Evolutionary conservation across 2,329 filamentous ascomycete genomes (phyloP).

Genomic region (Amauroascus niger): DNA sequence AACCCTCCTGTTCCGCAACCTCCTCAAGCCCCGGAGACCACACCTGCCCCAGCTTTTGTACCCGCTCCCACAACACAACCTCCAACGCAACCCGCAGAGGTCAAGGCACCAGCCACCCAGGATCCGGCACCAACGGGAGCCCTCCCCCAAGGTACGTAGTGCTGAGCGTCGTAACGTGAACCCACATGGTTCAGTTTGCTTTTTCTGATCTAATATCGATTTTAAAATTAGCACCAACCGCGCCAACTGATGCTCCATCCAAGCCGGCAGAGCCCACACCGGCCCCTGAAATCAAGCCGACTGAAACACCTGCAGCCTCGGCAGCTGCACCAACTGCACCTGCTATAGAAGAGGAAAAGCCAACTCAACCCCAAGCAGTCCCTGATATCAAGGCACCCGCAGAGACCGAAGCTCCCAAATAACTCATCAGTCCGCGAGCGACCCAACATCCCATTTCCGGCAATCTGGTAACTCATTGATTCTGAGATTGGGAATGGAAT

Average conservation of each 20-base stretch:
- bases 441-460: background rate
- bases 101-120: background rate
- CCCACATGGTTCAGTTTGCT: background rate
- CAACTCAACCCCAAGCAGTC: conserved; percentile 4
- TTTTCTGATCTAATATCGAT: background rate
- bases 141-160: background rate
- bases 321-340: conserved; percentile 10
- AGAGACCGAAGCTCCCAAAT: conserved; percentile 9
- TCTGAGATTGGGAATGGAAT: background rate
- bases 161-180: background rate
- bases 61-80: conserved; percentile 23
- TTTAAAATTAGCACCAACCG: background rate
- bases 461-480: background rate
- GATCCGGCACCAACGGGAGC: background rate
- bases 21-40: conserved; percentile 12
- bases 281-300: background rate
- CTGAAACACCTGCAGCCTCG: conserved; percentile 5
- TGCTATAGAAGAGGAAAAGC: conserved; percentile 11
- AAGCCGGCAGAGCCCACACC: conserved; percentile 8
- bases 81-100: background rate
- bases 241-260: background rate
- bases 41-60: conserved; percentile 14
- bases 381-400: conserved; percentile 11
- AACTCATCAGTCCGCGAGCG: background rate
- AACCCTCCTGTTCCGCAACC: conserved; percentile 12